A percentile compares a stretch with the other conserved stretches of the same genome.
These are phyloP conservation scores for Gynostemma pentaphyllum DNA, from an alignment of 306 rosid species.

Conservation along the genomic window DNA sequence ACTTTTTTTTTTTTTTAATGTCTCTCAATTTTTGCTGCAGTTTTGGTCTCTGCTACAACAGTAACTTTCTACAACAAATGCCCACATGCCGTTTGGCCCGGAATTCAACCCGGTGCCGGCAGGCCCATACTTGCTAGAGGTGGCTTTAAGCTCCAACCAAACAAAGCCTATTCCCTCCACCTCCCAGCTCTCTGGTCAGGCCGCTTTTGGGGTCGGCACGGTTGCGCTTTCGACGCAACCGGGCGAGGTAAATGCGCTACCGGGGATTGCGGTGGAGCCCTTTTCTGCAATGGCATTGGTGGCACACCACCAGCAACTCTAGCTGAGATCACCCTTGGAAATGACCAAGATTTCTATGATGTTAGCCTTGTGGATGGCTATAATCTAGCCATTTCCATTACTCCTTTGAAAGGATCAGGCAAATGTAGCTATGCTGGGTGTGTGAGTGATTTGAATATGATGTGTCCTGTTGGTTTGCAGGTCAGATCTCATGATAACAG, in stretches of 20 bases:
- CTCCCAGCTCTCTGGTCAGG: slow-evolving; percentile 90
- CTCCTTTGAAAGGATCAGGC: slow-evolving; percentile 60
- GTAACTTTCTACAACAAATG: slow-evolving; percentile 61
- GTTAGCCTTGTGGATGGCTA: slow-evolving; percentile 92
- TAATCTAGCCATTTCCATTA: slow-evolving; percentile 68
- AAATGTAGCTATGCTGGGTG: slow-evolving; percentile 84
- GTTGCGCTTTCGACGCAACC: slow-evolving; percentile 66
- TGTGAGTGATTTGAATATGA: slow-evolving; percentile 68
- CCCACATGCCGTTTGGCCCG: slow-evolving; percentile 88
- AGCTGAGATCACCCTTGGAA: slow-evolving; percentile 76
- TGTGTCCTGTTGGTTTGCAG: slow-evolving; percentile 88
- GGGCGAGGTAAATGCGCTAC: slow-evolving; percentile 83
- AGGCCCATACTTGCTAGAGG: slow-evolving; percentile 69
- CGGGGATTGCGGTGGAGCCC: slow-evolving; percentile 84
- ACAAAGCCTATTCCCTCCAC: slow-evolving; percentile 41
- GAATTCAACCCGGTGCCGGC: slow-evolving; percentile 82
- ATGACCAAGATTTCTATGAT: slow-evolving; percentile 82
- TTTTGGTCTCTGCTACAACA: slow-evolving; percentile 22
- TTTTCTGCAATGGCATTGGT: slow-evolving; percentile 76
- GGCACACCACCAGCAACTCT: slow-evolving; percentile 85
- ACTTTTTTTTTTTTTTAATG: background rate
- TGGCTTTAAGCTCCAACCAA: slow-evolving; percentile 61
- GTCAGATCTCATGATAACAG: slow-evolving; percentile 49
- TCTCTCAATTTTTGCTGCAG: background rate
- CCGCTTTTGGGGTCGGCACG: slow-evolving; percentile 97